Conservation (phyloP, 2,329 filamentous ascomycete species). For the Chaetomium sp. region DNA sequence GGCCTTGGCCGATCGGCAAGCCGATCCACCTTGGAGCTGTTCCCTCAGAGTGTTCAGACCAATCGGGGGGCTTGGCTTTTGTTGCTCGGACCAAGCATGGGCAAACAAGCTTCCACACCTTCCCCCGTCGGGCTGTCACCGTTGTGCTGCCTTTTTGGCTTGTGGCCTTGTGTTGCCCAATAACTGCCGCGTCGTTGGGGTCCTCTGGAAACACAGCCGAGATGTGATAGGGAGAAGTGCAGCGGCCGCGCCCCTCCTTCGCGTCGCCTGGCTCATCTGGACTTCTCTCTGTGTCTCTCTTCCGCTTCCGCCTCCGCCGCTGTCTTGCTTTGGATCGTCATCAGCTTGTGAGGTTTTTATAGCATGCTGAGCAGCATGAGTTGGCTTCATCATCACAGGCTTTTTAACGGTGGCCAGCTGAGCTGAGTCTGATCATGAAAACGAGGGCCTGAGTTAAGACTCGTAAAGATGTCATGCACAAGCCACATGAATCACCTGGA, state of each 20-base stretch:
- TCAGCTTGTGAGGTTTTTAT: too few species aligned
- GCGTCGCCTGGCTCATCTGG: neutral
- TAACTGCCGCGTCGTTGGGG: neutral
- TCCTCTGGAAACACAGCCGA: neutral
- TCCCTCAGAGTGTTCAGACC: neutral
- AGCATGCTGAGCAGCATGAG: too few species aligned
- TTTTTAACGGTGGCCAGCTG: too few species aligned
- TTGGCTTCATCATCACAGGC: too few species aligned
- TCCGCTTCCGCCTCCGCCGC: neutral
- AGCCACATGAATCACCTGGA: too few species aligned
- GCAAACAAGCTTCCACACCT: constrained; percentile 12
- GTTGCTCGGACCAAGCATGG: neutral
- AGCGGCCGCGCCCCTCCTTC: neutral
- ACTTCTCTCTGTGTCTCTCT: neutral
- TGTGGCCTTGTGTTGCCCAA: neutral
- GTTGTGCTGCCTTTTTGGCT: neutral
- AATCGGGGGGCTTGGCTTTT: constrained; percentile 4
- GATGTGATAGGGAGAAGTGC: neutral
- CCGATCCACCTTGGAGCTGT: neutral
- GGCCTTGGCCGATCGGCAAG: neutral
- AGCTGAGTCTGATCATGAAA: too few species aligned
- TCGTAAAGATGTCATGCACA: too few species aligned
- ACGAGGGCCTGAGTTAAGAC: too few species aligned
- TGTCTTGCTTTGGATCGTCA: neutral
- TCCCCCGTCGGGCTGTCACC: neutral